A percentile compares a stretch with the other conserved stretches of the same genome.
phyloP scores from a whole-genome alignment of 2,329 filamentous ascomycete species.

The Xylariaceae sp. region DNA sequence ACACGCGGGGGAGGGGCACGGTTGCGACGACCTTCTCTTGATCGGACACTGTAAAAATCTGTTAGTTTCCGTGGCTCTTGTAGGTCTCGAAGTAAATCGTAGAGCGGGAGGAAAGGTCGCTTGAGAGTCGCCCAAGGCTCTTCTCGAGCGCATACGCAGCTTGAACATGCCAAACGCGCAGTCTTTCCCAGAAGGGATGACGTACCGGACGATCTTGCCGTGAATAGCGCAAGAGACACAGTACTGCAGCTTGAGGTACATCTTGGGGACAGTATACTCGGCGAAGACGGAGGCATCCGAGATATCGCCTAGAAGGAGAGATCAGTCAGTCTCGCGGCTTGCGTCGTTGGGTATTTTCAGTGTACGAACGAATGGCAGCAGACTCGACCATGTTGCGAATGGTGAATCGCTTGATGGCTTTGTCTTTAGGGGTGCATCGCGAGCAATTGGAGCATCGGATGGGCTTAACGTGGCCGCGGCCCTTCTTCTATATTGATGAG shows the following conservation, averaged over 20 bases:
- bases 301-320: conserved; percentile 82
- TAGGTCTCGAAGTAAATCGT: conserved; percentile 32
- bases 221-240: conserved; percentile 99
- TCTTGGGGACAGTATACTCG: conserved; percentile 99
- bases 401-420: conserved; percentile 99
- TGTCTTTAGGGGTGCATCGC: conserved; percentile 96
- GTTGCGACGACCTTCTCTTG: conserved; percentile 96
- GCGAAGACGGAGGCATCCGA: conserved; percentile 98
- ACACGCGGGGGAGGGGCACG: conserved; percentile 96
- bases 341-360: conserved; percentile 10
- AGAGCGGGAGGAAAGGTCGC: conserved; percentile 33
- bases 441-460: conserved; percentile 80
- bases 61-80: conserved; percentile 49
- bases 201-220: conserved; percentile 99
- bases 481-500: conserved; percentile 61
- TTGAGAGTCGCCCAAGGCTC: conserved; percentile 64
- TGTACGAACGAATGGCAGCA: conserved; percentile 93
- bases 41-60: conserved; percentile 78
- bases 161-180: conserved; percentile 43
- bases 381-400: conserved; percentile 99
- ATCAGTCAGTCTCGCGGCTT: conserved; percentile 14
- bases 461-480: conserved; percentile 99
- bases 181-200: conserved; percentile 66
- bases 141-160: conserved; percentile 53
- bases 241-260: conserved; percentile 99